A percentile compares a stretch with the other conserved stretches of the same genome.
Conservation (phyloP, 2,329 filamentous ascomycete species). For the Sarocladiaceae sp. region DNA sequence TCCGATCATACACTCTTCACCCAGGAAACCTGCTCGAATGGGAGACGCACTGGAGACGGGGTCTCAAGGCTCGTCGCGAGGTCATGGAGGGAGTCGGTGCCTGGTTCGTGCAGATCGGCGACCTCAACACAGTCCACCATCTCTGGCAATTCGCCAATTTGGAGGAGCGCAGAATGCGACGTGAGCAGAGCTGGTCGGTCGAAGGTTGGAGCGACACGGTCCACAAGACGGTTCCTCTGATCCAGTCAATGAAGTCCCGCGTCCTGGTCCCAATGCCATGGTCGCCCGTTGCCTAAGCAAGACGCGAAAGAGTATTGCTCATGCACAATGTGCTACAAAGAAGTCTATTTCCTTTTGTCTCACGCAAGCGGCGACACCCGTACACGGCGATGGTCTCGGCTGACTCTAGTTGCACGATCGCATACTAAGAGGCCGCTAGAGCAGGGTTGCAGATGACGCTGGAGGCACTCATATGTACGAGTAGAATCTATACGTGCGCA, state of each 20-base stretch:
- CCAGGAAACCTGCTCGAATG: slow-evolving; percentile 95
- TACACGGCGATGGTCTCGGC: background rate
- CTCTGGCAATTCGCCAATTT: slow-evolving; percentile 98
- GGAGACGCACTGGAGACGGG: slow-evolving; percentile 96
- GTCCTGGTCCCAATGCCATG: slow-evolving; percentile 93
- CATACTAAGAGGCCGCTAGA: too few relatives aligned
- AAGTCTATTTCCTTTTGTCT: slow-evolving; percentile 8
- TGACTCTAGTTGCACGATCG: too few relatives aligned
- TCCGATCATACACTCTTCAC: slow-evolving; percentile 93
- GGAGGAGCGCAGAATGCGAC: slow-evolving; percentile 81
- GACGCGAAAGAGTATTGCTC: too few relatives aligned
- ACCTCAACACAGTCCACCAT: slow-evolving; percentile 95
- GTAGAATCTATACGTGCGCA: slow-evolving; percentile 1
- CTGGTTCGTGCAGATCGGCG: slow-evolving; percentile 98
- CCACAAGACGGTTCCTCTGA: slow-evolving; percentile 95
- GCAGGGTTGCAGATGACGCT: background rate
- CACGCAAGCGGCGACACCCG: background rate
- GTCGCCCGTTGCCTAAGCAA: slow-evolving; percentile 82
- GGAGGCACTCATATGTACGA: slow-evolving; percentile 1
- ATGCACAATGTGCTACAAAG: background rate
- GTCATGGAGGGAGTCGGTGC: slow-evolving; percentile 98
- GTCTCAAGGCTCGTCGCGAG: slow-evolving; percentile 82
- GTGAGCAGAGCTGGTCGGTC: slow-evolving; percentile 92
- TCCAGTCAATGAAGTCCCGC: slow-evolving; percentile 92
- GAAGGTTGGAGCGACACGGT: slow-evolving; percentile 97